Base-by-base conservation (phyloP, 2,329 filamentous ascomycete species). In the Neobulgaria alba region DNA sequence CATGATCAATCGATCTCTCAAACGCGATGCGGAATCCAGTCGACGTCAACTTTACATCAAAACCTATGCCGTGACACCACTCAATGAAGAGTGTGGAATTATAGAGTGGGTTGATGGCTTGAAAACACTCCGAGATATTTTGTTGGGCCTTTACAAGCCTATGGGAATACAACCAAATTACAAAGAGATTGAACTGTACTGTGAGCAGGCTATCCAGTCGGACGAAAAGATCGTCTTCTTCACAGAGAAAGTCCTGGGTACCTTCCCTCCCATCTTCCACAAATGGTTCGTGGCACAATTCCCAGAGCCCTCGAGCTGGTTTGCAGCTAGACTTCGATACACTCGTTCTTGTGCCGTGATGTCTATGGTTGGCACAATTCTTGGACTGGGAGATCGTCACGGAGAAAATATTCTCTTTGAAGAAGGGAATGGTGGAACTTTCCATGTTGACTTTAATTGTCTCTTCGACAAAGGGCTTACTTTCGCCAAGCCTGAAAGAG, bases 381-480 rank as follows among this genome's bases (percentile, higher is more conserved):
- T 99, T 3, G 92, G 84, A 0, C 71, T 99, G 0, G 92, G 92
- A 29, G 92, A 99, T 63, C 81, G 92, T 3, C 92, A 99, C 64
- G 90, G 90, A 43, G 92, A 98, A 63, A 99, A 99, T 62, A 86
- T 99, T 41, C 76, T 95, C 20, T 79, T 98, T 21, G 88, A 96
- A 62, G 87, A 96, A 66, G 83, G 85, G 42, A 93, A 88, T 50
- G 92, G 93, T 33, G 90, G 90, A 38, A 80, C 94, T 2, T 85
- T 98, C 63, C 92, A 99, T 63, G 93, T 99, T 33, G 92, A 98
- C 65, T 98, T 99, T 72, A 98, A 98, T 66, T 98, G 93, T 63
- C 78, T 98, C 3, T 99, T 99, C 61, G 93, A 98, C 68, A 98
- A 98, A 58, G 92, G 92, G 1, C 75, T 90, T 30, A 95, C 89